A percentile compares a stretch with the other conserved stretches of the same genome.
Conservation (phyloP, 2,329 filamentous ascomycete species). For the Penicillium sp. region DNA sequence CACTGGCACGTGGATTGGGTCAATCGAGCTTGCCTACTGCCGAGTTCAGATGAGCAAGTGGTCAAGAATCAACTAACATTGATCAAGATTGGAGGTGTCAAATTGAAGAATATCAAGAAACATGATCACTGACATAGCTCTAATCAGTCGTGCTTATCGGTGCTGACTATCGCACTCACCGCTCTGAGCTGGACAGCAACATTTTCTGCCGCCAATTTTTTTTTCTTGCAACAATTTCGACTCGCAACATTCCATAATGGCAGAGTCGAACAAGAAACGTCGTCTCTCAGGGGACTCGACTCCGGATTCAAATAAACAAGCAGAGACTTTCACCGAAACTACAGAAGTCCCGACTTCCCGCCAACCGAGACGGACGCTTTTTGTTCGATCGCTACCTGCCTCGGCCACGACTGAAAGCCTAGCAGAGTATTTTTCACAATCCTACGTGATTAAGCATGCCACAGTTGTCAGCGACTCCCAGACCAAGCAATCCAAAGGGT, state of each 20-base stretch:
- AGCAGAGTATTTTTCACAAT: conserved; percentile 85
- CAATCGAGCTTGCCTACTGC: too few species aligned
- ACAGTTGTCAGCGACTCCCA: conserved; percentile 81
- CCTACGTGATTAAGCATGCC: conserved; percentile 91
- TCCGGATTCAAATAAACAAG: conserved; percentile 14
- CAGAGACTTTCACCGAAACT: conserved; percentile 21
- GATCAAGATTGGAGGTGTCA: too few species aligned
- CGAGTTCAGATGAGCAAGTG: too few species aligned
- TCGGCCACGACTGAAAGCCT: conserved; percentile 74
- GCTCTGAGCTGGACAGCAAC: conserved; percentile 10
- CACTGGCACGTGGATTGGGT: too few species aligned
- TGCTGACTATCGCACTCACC: conserved; percentile 10
- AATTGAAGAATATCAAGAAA: too few species aligned
- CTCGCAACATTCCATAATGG: conserved; percentile 22
- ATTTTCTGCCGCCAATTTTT: conserved; percentile 37
- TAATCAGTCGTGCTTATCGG: too few species aligned
- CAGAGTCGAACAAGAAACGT: conserved; percentile 34
- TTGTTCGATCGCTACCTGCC: conserved; percentile 79
- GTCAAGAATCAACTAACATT: too few species aligned
- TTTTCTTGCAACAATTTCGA: conserved; percentile 23
- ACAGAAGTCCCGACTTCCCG: conserved; percentile 19
- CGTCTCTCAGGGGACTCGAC: conserved; percentile 28
- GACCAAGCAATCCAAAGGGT: conserved; percentile 84
- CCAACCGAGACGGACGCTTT: conserved; percentile 61
- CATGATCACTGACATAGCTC: too few species aligned